A percentile compares a stretch with the other conserved stretches of the same genome.
These are phyloP conservation scores for Aureobasidium sp. DNA, from an alignment of 2,329 filamentous ascomycete genomes.

Conservation along the genomic window DNA sequence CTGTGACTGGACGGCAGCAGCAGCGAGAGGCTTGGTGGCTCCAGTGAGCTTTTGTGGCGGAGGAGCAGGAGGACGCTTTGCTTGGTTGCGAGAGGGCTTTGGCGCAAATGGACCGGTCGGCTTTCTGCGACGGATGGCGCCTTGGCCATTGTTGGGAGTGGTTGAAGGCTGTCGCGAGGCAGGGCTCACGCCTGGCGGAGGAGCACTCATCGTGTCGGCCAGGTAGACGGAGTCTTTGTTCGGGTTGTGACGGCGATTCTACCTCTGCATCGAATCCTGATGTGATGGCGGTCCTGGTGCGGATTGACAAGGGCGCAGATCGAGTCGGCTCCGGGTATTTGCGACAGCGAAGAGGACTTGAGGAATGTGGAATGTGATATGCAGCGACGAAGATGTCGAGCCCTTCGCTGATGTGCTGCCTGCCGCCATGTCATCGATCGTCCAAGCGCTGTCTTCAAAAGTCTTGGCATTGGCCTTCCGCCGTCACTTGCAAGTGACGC, in stretches of 20 bases:
- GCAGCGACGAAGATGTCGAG: neutral
- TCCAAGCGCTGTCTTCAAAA: neutral
- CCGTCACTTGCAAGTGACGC: neutral
- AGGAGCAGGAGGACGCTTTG: constrained; percentile 12
- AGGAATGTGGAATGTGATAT: neutral
- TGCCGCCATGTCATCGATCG: neutral
- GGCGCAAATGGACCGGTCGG: constrained; percentile 22
- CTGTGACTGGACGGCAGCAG: neutral
- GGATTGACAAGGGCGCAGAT: neutral
- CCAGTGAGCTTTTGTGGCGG: constrained; percentile 17
- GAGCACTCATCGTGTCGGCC: constrained; percentile 27
- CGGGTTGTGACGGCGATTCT: neutral
- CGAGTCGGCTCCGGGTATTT: neutral
- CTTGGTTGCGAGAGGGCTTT: neutral
- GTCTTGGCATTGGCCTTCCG: neutral
- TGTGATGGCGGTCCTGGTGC: neutral
- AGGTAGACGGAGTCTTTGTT: neutral
- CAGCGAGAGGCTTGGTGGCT: constrained; percentile 5
- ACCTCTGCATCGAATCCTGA: neutral
- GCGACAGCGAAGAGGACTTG: neutral
- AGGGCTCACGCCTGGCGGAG: constrained; percentile 24
- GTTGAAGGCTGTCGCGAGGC: constrained; percentile 27
- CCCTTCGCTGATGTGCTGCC: neutral
- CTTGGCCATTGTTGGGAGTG: constrained; percentile 31
- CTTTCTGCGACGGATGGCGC: constrained; percentile 29